Percentiles rank a stretch among this genome's conserved stretches.
phyloP scores from a whole-genome alignment of 148 eudicot species.

The Fallopia convolvulus region DNA sequence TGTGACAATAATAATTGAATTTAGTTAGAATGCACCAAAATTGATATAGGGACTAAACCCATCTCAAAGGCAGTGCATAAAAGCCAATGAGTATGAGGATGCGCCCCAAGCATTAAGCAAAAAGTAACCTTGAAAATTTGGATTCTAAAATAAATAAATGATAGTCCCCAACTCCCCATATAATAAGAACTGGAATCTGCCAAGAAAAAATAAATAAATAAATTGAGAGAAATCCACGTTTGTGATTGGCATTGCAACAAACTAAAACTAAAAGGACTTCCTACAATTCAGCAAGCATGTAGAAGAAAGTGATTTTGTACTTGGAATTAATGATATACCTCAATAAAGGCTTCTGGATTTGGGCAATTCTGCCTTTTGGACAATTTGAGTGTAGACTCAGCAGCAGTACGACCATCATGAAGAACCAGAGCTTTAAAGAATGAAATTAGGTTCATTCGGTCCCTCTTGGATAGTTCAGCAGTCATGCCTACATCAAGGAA shows the following conservation, averaged over 20 bases:
- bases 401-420: constrained; percentile 75
- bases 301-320: neutral
- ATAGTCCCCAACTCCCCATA: neutral
- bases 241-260: neutral
- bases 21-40: no score
- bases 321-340: constrained; percentile 29
- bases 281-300: neutral
- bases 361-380: constrained; percentile 74
- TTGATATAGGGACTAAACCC: no score
- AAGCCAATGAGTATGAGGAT: no score
- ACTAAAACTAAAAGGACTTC: neutral
- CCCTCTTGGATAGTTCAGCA: constrained; percentile 72
- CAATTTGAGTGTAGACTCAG: constrained; percentile 55
- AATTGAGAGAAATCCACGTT: neutral
- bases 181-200: neutral
- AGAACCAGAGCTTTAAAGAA: constrained; percentile 81
- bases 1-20: no score
- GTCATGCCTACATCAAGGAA: constrained; percentile 95
- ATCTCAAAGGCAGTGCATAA: no score
- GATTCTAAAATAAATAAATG: no score
- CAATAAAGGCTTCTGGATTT: constrained; percentile 53
- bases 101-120: no score
- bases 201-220: no score
- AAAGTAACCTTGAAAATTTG: no score
- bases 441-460: constrained; percentile 47